Conservation (phyloP, 768 basidiomycete genomes). For the Dacryopinax primogenitus region DNA sequence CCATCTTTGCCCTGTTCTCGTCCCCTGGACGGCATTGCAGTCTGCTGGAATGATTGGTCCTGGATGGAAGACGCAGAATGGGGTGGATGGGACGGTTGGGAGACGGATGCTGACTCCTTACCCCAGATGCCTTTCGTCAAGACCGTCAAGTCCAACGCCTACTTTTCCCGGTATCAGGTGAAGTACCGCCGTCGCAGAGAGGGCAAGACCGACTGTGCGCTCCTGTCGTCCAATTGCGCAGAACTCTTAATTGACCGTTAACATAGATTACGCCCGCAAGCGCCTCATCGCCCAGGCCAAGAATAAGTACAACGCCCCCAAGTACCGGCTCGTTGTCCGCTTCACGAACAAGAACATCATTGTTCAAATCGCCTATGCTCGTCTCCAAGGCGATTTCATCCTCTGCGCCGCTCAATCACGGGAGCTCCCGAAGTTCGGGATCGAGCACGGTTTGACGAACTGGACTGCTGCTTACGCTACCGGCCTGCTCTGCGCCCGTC, state of each 20-base stretch:
- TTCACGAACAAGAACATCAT: conserved; percentile 97
- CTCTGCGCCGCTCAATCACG: conserved; percentile 74
- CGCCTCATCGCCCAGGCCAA: conserved; percentile 95
- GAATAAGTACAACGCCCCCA: conserved; percentile 99
- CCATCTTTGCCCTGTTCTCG: neutral
- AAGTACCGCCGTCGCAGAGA: conserved; percentile 96
- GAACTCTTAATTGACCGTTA: conserved; percentile 10
- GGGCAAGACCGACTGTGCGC: conserved; percentile 94
- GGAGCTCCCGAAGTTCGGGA: conserved; percentile 91
- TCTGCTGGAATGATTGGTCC: neutral
- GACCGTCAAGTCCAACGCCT: conserved; percentile 88
- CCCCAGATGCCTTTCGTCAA: conserved; percentile 80
- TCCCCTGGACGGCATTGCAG: neutral
- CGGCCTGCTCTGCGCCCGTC: conserved; percentile 86
- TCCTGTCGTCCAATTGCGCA: neutral
- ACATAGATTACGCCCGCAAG: conserved; percentile 89
- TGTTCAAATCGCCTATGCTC: conserved; percentile 90
- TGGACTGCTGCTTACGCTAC: conserved; percentile 98
- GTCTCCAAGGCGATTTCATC: conserved; percentile 92
- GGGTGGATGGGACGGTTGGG: neutral
- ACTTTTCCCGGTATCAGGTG: conserved; percentile 97
- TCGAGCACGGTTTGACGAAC: conserved; percentile 96
- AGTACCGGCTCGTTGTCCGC: conserved; percentile 96
- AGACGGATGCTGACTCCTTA: neutral
- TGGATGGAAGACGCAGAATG: neutral